These are phyloP conservation scores for Botrytis medusae DNA, from an alignment of 2,329 filamentous ascomycete genomes.

Conservation along the genomic window DNA sequence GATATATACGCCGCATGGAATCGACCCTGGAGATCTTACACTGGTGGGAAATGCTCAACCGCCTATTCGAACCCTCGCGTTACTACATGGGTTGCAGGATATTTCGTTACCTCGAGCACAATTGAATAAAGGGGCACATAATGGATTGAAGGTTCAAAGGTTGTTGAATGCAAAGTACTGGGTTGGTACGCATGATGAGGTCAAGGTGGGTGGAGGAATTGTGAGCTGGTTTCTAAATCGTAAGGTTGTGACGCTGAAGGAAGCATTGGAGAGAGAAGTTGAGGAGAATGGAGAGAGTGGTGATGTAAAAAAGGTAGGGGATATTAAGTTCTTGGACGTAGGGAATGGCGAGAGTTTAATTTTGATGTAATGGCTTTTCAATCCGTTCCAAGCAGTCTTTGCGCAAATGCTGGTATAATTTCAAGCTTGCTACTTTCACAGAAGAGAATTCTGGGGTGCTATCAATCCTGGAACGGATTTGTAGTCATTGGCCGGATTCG, in stretches of 20 bases:
- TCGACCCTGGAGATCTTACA: conserved; percentile 48
- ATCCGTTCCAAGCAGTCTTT: neutral
- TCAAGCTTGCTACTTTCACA: neutral
- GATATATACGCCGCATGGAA: conserved; percentile 65
- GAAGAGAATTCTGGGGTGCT: neutral
- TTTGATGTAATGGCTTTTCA: conserved; percentile 24
- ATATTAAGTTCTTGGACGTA: conserved; percentile 31
- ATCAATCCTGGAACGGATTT: neutral
- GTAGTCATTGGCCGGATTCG: neutral
- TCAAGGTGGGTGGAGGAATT: conserved; percentile 58
- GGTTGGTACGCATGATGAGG: conserved; percentile 65
- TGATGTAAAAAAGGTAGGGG: conserved; percentile 23
- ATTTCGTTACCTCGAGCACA: conserved; percentile 51
- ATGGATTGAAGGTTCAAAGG: conserved; percentile 57
- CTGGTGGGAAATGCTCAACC: conserved; percentile 47
- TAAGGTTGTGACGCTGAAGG: conserved; percentile 46
- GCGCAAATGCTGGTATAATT: neutral
- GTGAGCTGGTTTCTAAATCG: conserved; percentile 52
- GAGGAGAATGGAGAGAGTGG: conserved; percentile 26
- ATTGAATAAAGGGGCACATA: conserved; percentile 62
- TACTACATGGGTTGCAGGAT: conserved; percentile 65
- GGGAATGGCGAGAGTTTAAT: conserved; percentile 32
- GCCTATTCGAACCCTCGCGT: conserved; percentile 52
- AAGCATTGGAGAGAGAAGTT: conserved; percentile 44
- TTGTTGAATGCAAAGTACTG: conserved; percentile 58